These are phyloP conservation scores for Phellinidium pouzarii DNA, from an alignment of 1,284 basidiomycete species.

Conservation along the genomic window DNA sequence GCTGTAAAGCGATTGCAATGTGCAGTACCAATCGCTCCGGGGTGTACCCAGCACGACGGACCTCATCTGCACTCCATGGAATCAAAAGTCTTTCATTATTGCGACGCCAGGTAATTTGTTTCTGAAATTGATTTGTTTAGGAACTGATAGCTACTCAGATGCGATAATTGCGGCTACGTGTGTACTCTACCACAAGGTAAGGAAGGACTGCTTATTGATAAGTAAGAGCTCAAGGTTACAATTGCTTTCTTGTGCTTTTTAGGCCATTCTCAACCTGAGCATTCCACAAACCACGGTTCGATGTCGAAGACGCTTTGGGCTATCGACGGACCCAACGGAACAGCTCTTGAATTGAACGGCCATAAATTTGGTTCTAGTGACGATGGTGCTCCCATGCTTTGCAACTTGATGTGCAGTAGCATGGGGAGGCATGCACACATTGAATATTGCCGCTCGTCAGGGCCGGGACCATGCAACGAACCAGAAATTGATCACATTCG, in stretches of 20 bases:
- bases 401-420: slow-evolving; percentile 47
- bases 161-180: slow-evolving; percentile 49
- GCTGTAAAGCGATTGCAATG: slow-evolving; percentile 43
- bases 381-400: slow-evolving; percentile 59
- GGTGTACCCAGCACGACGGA: slow-evolving; percentile 36
- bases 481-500: slow-evolving; percentile 42
- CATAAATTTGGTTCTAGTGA: slow-evolving; percentile 49
- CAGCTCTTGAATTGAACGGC: slow-evolving; percentile 44
- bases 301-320: slow-evolving; percentile 54
- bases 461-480: slow-evolving; percentile 33
- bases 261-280: slow-evolving; percentile 55
- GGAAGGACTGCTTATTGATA: background rate
- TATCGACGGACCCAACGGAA: slow-evolving; percentile 43
- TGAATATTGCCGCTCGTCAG: slow-evolving; percentile 44
- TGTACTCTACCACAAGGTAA: slow-evolving; percentile 51
- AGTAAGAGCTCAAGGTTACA: background rate
- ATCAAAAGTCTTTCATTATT: slow-evolving; percentile 39
- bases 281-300: slow-evolving; percentile 58
- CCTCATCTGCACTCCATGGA: slow-evolving; percentile 43
- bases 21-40: slow-evolving; percentile 38
- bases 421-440: slow-evolving; percentile 52
- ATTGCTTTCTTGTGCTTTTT: background rate
- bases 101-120: slow-evolving; percentile 36
- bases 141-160: slow-evolving; percentile 29
- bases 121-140: background rate